Percentiles rank a stretch among this genome's conserved stretches.
Conservation (phyloP, 73 alveolate genomes). For the Paramecium sonneborni region DNA sequence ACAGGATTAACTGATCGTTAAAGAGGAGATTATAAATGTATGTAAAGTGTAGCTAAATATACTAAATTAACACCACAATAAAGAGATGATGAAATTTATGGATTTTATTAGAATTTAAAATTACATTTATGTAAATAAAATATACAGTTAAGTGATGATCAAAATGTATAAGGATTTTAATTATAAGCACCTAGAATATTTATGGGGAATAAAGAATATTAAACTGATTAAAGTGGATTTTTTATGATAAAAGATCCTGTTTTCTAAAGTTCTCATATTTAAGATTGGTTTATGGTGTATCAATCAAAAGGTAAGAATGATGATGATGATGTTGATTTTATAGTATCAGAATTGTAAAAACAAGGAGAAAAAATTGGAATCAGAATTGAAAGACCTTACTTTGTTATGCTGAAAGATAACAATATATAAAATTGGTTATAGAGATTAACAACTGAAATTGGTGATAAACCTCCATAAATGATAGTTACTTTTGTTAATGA, state of each 20-base stretch:
- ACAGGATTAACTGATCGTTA: constrained; percentile 65
- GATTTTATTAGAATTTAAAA: neutral
- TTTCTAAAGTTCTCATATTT: neutral
- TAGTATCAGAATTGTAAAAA: neutral
- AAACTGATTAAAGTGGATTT: constrained; percentile 20
- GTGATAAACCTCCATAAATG: constrained; percentile 35
- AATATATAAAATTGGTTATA: neutral
- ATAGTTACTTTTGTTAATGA: constrained; percentile 23
- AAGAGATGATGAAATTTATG: neutral
- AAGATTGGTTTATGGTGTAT: constrained; percentile 50
- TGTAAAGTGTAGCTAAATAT: constrained; percentile 61
- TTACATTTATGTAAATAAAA: neutral
- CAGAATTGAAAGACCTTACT: constrained; percentile 23
- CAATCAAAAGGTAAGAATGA: constrained; percentile 4
- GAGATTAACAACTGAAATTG: constrained; percentile 30
- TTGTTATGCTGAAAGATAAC: neutral
- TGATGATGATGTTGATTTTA: constrained; percentile 29
- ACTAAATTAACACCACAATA: constrained; percentile 23
- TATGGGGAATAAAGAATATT: neutral
- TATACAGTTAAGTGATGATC: neutral
- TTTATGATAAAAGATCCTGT: constrained; percentile 27
- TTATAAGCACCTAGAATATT: neutral
- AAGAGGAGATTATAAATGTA: constrained; percentile 41
- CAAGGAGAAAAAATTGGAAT: constrained; percentile 33
- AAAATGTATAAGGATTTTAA: neutral